phyloP scores from a whole-genome alignment of 305 asterid species.

The Fraxinus dipetala region DNA sequence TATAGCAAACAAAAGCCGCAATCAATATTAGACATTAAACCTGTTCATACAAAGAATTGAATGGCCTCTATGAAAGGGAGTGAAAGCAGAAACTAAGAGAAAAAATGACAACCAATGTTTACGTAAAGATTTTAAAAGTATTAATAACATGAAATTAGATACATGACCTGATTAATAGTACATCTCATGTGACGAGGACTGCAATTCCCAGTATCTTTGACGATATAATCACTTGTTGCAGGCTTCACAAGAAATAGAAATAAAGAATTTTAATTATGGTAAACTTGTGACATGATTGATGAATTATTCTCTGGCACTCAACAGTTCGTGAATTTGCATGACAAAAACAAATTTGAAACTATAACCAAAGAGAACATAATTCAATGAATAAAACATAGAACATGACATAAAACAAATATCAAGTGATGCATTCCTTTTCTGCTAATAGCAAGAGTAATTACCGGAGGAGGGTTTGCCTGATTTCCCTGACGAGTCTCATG shows the following conservation, averaged over 20 bases:
- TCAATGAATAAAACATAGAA: not conserved
- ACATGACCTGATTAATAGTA: conserved; percentile 82
- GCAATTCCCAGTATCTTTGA: conserved; percentile 94
- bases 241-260: conserved; percentile 57
- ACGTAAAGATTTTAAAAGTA: not conserved
- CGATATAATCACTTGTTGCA: conserved; percentile 92
- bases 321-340: conserved; percentile 24
- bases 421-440: not conserved
- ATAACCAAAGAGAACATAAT: conserved; percentile 9
- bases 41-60: not conserved
- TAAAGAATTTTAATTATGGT: conserved; percentile 14
- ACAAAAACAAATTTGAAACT: conserved; percentile 15
- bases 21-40: not conserved
- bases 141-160: conserved; percentile 16
- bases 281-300: not conserved
- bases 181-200: conserved; percentile 98
- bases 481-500: conserved; percentile 96
- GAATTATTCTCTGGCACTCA: not conserved
- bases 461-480: conserved; percentile 99
- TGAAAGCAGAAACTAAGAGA: not conserved
- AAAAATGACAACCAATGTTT: not conserved
- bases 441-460: conserved; percentile 27
- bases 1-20: conserved; percentile 29
- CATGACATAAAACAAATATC: not conserved
- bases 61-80: not conserved